Percentiles rank a stretch among this genome's conserved stretches.
phyloP scores from a whole-genome alignment of 768 basidiomycete species.

The Termitomyces sp. region DNA sequence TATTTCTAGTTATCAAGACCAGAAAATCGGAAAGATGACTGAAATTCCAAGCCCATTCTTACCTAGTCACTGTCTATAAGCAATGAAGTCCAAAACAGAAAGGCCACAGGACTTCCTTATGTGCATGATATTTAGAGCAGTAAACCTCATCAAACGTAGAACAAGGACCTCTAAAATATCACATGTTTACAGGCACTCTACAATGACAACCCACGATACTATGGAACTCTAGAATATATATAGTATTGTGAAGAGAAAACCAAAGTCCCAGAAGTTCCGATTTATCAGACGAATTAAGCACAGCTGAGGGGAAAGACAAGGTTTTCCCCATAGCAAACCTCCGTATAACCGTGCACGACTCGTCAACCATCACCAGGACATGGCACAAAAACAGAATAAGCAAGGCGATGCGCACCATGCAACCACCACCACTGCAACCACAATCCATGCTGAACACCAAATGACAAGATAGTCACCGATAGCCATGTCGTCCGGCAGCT shows the following conservation, averaged over 20 bases:
- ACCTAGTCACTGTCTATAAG: not conserved
- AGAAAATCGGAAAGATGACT: not conserved
- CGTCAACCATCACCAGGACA: not conserved
- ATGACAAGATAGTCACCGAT: not conserved
- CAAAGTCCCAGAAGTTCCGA: not conserved
- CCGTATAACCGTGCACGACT: not conserved
- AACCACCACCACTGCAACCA: not conserved
- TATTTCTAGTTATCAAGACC: not conserved
- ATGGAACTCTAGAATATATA: not conserved
- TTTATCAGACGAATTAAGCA: not conserved
- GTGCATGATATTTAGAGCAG: too few species aligned
- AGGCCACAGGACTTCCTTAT: not conserved
- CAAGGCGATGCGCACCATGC: not conserved
- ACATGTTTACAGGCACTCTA: not conserved
- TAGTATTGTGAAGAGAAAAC: not conserved
- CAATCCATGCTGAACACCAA: not conserved
- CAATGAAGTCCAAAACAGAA: not conserved
- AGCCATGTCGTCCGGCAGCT: not conserved
- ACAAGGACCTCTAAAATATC: not conserved
- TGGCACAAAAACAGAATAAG: not conserved
- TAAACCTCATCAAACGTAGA: not conserved
- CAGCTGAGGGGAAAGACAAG: not conserved
- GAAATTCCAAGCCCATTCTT: not conserved
- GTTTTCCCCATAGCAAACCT: not conserved
- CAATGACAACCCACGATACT: not conserved